Conservation (phyloP, 1,284 basidiomycete genomes). For the Cryptococcus sp. region DNA sequence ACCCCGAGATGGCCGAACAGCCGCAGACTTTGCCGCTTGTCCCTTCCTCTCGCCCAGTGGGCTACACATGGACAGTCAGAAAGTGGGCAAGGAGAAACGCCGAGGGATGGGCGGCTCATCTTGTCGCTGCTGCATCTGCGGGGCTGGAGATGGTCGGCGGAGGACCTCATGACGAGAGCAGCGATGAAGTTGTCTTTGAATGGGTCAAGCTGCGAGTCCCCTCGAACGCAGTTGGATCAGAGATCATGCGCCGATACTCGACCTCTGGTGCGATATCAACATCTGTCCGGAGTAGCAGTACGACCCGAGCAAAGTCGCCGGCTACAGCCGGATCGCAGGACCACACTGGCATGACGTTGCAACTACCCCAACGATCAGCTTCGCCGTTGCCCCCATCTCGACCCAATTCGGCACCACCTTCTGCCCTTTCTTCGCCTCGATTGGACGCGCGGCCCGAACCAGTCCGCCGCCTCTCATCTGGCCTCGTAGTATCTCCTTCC, state of each 20-base stretch:
- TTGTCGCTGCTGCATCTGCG: slow-evolving; percentile 44
- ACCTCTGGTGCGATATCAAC: slow-evolving; percentile 14
- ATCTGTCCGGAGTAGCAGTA: slow-evolving; percentile 6
- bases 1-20: slow-evolving; percentile 1
- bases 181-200: slow-evolving; percentile 52
- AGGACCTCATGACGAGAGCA: slow-evolving; percentile 22
- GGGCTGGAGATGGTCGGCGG: slow-evolving; percentile 42
- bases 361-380: slow-evolving; percentile 4
- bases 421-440: slow-evolving; percentile 15
- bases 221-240: slow-evolving; percentile 16
- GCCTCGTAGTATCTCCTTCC: slow-evolving; percentile 5
- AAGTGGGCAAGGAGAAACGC: slow-evolving; percentile 69
- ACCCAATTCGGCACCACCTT: slow-evolving; percentile 7
- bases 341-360: slow-evolving; percentile 7
- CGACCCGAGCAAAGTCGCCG: slow-evolving; percentile 9
- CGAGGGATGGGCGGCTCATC: slow-evolving; percentile 45
- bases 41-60: slow-evolving; percentile 43
- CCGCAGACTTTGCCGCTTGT: slow-evolving; percentile 18
- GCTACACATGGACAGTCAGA: slow-evolving; percentile 78
- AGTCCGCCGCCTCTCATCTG: slow-evolving; percentile 27
- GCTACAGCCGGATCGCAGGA: slow-evolving; percentile 1
- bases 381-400: slow-evolving; percentile 15
- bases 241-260: slow-evolving; percentile 19
- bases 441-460: slow-evolving; percentile 30
- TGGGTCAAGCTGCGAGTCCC: slow-evolving; percentile 47